These are phyloP conservation scores for Candida coleopterorum DNA, from an alignment of 805 yeast species.

Conservation along the genomic window DNA sequence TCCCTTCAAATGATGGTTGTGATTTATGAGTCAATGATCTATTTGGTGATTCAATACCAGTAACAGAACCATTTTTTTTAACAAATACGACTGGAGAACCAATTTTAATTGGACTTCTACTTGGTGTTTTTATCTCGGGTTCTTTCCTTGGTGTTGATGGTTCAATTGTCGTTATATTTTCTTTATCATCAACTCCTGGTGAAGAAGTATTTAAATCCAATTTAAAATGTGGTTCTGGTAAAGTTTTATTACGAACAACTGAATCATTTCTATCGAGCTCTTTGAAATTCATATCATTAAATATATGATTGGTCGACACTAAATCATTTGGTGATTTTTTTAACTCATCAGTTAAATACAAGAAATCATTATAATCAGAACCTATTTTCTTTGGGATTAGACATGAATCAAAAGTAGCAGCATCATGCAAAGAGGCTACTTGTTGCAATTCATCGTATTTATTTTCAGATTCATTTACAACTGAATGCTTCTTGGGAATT, in stretches of 20 bases:
- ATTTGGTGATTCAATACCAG: conserved; percentile 11
- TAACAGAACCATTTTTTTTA: conserved; percentile 25
- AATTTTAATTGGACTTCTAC: conserved; percentile 29
- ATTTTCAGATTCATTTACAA: conserved; percentile 21
- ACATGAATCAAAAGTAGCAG: conserved; percentile 16
- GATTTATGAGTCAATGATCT: not conserved
- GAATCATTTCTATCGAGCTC: not conserved
- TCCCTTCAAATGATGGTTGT: conserved; percentile 11
- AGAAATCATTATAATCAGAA: conserved; percentile 15
- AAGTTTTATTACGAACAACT: conserved; percentile 8
- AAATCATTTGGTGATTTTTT: conserved; percentile 23
- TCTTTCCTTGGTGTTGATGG: not conserved
- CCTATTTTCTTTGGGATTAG: conserved; percentile 14
- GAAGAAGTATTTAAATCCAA: conserved; percentile 6
- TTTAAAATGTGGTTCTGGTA: conserved; percentile 34
- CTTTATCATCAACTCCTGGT: not conserved
- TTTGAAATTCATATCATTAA: conserved; percentile 14
- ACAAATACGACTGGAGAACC: conserved; percentile 35
- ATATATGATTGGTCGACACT: conserved; percentile 16
- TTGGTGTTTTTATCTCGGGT: conserved; percentile 1
- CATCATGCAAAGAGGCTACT: conserved; percentile 29
- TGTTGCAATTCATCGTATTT: conserved; percentile 26
- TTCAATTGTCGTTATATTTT: not conserved
- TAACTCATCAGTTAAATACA: conserved; percentile 37
- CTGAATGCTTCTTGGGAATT: conserved; percentile 20